Evolutionary conservation across 2,329 filamentous ascomycete species (phyloP), one percentile per base, ranked within the genome.

Genomic region (Aspergillus quadricinctus): DNA sequence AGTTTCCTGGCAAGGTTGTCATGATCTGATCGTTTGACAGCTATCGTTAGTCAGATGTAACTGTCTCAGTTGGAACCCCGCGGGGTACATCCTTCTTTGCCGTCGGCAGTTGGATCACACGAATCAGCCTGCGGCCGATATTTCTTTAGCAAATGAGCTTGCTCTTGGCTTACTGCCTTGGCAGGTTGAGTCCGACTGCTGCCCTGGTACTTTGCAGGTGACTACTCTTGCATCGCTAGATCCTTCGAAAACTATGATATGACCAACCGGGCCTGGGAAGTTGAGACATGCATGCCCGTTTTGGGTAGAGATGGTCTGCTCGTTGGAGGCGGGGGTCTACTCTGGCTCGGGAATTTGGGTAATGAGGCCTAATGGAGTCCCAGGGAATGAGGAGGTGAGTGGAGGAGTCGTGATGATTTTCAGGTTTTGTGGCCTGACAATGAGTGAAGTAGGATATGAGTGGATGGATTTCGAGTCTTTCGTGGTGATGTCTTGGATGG

Each of bases 21-120:
- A 17, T 46, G 5, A 46, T 46, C 21, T 17, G 43, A 46, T 27
- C 21, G 5, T 17, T n/a, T 4, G 11, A 46, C 21, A 27, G 2
- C 2, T 21, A 48, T 19, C 3, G n/a, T 21, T 52, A 52, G 52
- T 51, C 54, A 41, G 41, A 67, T 67, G 61, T 62, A 65, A 64
- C 60, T 50, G 49, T 64, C 55, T 54, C 55, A 54, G 25, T 49
- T 56, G 50, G 48, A 17, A 31, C 41, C 41, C 28, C 25, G 46
- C 53, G 41, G 41, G 40, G 61, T 64, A 61, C 63, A 53, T 61
- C 48, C 25, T n/a, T 45, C 46, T 57, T 52, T 51, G 57, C 51
- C 62, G 50, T 54, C 57, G 21, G 21, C n/a, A 19, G 19, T 9
- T 23, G 14, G 8, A 43, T 11, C n/a, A 2, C 19, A 43, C 40